Percentiles rank a stretch among this genome's conserved stretches.
phyloP scores from a whole-genome alignment of 108 stramenopile genomes.

The Cyclotella baltica region DNA sequence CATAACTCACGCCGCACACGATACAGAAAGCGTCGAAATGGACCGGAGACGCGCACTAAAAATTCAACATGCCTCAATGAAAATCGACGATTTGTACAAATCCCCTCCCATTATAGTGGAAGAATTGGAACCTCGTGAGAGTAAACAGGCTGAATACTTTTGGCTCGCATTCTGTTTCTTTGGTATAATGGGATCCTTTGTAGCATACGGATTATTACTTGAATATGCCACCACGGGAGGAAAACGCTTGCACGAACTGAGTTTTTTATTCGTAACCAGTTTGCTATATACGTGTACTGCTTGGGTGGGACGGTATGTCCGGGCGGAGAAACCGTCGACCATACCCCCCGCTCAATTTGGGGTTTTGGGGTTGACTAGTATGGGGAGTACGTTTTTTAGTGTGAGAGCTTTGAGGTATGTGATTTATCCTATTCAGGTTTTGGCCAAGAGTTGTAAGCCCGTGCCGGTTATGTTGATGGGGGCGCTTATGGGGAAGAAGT shows the following conservation, averaged over 20 bases:
- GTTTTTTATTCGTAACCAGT: constrained; percentile 95
- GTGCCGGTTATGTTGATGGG: constrained; percentile 99
- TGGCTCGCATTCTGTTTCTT: constrained; percentile 91
- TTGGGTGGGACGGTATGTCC: constrained; percentile 83
- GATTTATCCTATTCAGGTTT: constrained; percentile 97
- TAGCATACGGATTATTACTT: constrained; percentile 91
- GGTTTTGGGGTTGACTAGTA: constrained; percentile 92
- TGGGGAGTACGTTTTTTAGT: constrained; percentile 96
- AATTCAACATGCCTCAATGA: constrained; percentile 39
- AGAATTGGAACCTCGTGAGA: constrained; percentile 14
- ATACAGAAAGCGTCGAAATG: constrained; percentile 23
- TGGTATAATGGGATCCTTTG: constrained; percentile 92
- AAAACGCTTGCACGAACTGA: constrained; percentile 92
- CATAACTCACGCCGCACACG: background rate
- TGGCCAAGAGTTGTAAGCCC: constrained; percentile 98
- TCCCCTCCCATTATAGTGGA: constrained; percentile 44
- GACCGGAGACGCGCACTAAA: constrained; percentile 29
- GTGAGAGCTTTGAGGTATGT: constrained; percentile 94
- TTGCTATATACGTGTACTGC: constrained; percentile 91
- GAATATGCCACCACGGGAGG: constrained; percentile 96
- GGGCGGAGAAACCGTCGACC: constrained; percentile 92
- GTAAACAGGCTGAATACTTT: constrained; percentile 56
- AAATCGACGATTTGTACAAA: constrained; percentile 49
- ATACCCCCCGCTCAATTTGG: constrained; percentile 93
- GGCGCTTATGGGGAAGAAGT: constrained; percentile 94